phyloP scores from a whole-genome alignment of 2,329 filamentous ascomycete species.

The Decorospora gaudefroyi region DNA sequence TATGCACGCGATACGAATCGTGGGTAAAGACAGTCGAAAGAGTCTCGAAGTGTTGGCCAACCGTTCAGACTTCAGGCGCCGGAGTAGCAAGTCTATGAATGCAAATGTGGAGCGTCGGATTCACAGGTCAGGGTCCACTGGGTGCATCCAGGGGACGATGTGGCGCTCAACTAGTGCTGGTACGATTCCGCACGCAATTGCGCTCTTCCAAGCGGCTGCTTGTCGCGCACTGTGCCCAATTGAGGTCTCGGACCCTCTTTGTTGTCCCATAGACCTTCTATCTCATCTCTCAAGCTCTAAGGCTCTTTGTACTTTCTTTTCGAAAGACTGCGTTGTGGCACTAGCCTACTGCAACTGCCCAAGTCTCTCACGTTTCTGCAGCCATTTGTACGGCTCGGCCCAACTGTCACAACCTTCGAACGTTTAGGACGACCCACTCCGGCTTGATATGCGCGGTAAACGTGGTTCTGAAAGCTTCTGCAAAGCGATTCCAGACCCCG shows the following conservation, averaged over 20 bases:
- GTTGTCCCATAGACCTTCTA: constrained; percentile 11
- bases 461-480: constrained; percentile 70
- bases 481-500: constrained; percentile 58
- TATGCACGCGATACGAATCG: constrained; percentile 15
- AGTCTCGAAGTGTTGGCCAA: constrained; percentile 13
- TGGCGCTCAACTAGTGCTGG: constrained; percentile 15
- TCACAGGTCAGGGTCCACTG: constrained; percentile 20
- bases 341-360: constrained; percentile 1
- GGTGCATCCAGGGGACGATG: constrained; percentile 17
- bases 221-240: constrained; percentile 13
- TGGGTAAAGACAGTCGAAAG: constrained; percentile 13
- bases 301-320: too few species aligned
- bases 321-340: constrained; percentile 5
- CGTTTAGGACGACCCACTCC: constrained; percentile 20
- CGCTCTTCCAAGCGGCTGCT: constrained; percentile 14
- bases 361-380: constrained; percentile 4
- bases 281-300: too few species aligned
- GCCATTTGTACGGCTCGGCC: constrained; percentile 20
- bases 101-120: constrained; percentile 15
- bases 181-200: constrained; percentile 15
- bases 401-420: constrained; percentile 23
- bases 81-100: constrained; percentile 10
- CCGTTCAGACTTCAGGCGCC: constrained; percentile 14
- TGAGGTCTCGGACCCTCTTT: constrained; percentile 12
- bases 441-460: constrained; percentile 46